These are phyloP conservation scores for Russula brevipes DNA, from an alignment of 768 basidiomycete genomes.

Conservation along the genomic window DNA sequence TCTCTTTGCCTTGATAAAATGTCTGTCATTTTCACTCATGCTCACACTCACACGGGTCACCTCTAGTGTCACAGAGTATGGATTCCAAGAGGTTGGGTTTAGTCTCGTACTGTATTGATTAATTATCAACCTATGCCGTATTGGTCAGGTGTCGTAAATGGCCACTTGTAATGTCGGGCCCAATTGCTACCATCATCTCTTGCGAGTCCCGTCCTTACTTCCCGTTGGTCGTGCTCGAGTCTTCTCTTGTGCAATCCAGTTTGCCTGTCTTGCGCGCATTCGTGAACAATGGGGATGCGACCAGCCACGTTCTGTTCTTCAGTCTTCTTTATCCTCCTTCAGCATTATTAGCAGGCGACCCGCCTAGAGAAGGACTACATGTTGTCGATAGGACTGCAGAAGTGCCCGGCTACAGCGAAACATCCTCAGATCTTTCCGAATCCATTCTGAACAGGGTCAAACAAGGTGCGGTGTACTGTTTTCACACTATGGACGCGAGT, in stretches of 20 bases:
- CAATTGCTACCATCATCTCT: constrained; percentile 30
- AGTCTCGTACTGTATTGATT: no score
- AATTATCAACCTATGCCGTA: no score
- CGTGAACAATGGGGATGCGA: constrained; percentile 25
- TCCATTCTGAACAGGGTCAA: constrained; percentile 39
- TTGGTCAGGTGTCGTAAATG: no score
- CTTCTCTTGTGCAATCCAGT: constrained; percentile 52
- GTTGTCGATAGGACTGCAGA: constrained; percentile 46
- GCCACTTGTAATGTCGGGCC: constrained; percentile 27
- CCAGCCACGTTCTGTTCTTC: constrained; percentile 42
- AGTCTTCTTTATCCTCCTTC: constrained; percentile 54
- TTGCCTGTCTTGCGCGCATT: constrained; percentile 48
- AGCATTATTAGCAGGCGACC: constrained; percentile 37
- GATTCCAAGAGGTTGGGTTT: no score
- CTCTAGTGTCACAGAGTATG: no score
- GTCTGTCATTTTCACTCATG: no score
- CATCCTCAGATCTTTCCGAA: constrained; percentile 32
- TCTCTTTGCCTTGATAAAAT: no score
- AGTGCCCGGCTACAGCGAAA: constrained; percentile 50
- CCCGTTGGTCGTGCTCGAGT: constrained; percentile 53
- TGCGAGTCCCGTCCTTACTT: constrained; percentile 32
- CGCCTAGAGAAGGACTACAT: constrained; percentile 30
- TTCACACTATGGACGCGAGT: not conserved
- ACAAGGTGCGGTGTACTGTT: constrained; percentile 32
- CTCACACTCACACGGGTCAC: no score